Evolutionary conservation across 192 early-diverging fungal species (phyloP).

Genomic region (Linnemannia hyalina): DNA sequence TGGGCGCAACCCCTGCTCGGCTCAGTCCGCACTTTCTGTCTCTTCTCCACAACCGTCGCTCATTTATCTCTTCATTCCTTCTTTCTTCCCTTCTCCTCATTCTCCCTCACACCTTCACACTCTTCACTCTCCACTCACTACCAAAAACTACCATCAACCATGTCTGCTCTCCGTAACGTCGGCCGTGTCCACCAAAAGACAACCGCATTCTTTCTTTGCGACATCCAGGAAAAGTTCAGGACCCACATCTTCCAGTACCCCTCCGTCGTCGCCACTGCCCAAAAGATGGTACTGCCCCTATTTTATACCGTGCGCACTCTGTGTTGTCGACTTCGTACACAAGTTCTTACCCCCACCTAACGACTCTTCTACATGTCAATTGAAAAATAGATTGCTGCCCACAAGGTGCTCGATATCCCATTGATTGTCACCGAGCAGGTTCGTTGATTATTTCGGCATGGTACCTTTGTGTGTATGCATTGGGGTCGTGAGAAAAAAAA

Average conservation of each 20-base stretch:
- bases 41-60: not conserved
- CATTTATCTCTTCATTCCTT: not conserved
- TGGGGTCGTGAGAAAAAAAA: conserved; percentile 33
- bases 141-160: not conserved
- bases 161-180: conserved; percentile 59
- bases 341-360: not conserved
- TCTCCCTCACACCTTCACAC: not conserved
- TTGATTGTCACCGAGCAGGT: conserved; percentile 93
- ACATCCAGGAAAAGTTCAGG: conserved; percentile 90
- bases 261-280: conserved; percentile 82
- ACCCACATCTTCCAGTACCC: conserved; percentile 85
- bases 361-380: not conserved
- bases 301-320: not conserved
- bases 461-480: not conserved
- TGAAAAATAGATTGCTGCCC: conserved; percentile 69
- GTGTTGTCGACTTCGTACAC: not conserved
- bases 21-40: not conserved
- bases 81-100: not conserved
- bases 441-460: not conserved
- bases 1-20: not conserved
- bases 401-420: conserved; percentile 83
- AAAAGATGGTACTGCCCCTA: conserved; percentile 81
- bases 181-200: conserved; percentile 65
- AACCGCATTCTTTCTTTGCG: conserved; percentile 94
- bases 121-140: not conserved